Percentiles rank a stretch among this genome's conserved stretches.
Evolutionary conservation across 768 basidiomycete species (phyloP).

Genomic region (Lepiota venenata): DNA sequence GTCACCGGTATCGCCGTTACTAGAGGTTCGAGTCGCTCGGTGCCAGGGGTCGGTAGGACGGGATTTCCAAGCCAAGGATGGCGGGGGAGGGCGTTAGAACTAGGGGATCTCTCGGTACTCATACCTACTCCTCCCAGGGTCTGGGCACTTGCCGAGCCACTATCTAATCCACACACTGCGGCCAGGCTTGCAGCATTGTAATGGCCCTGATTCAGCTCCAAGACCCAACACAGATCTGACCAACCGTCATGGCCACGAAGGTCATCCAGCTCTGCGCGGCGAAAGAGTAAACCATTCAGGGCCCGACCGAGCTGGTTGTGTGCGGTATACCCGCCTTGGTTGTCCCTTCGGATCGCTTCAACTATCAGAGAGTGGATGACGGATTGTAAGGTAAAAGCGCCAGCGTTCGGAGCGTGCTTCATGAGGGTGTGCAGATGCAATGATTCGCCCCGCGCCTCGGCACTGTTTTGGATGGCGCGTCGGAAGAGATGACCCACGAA

Average conservation of each 20-base stretch:
- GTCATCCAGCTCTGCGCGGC: constrained; percentile 17
- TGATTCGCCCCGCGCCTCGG: not conserved
- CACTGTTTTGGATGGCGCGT: not conserved
- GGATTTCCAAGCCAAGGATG: constrained; percentile 21
- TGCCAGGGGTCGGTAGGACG: constrained; percentile 17
- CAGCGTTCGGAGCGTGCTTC: constrained; percentile 16
- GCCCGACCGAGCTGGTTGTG: constrained; percentile 19
- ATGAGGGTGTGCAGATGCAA: constrained; percentile 19
- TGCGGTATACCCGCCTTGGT: constrained; percentile 11
- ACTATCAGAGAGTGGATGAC: constrained; percentile 21
- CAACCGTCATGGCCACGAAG: constrained; percentile 18
- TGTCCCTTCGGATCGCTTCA: constrained; percentile 19
- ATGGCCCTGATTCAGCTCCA: constrained; percentile 23
- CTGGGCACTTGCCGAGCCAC: not conserved
- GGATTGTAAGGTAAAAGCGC: constrained; percentile 9
- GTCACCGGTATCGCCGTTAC: constrained; percentile 19
- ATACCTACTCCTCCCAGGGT: not conserved
- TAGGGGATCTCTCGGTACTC: too few relatives aligned
- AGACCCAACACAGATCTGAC: constrained; percentile 20
- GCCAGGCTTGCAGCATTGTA: constrained; percentile 22
- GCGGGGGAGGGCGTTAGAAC: not conserved
- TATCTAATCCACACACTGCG: constrained; percentile 17
- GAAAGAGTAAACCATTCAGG: constrained; percentile 20
- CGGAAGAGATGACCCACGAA: constrained; percentile 5
- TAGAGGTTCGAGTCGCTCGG: constrained; percentile 19